phyloP scores from a whole-genome alignment of 78 protist genomes.

The Acrasis kona region DNA sequence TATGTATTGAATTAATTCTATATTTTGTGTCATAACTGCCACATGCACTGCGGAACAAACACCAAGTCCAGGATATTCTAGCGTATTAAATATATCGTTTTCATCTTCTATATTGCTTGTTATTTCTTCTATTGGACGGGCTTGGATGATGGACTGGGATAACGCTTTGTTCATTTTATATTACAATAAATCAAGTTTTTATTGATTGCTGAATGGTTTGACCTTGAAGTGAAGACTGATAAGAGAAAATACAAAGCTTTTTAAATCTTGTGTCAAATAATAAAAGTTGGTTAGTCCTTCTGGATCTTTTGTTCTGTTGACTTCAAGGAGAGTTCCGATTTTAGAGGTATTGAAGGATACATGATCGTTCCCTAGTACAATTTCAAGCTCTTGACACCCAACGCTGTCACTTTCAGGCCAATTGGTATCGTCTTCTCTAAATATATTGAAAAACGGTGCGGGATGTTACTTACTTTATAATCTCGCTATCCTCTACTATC shows the following conservation, averaged over 20 bases:
- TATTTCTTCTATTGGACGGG: too few species aligned
- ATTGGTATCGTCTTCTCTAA: conserved; percentile 82
- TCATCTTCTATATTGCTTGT: too few species aligned
- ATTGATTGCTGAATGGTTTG: not conserved
- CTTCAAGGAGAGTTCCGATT: conserved; percentile 24
- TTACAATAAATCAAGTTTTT: not conserved
- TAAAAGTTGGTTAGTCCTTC: conserved; percentile 91
- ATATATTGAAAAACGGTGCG: conserved; percentile 1
- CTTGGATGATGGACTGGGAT: too few species aligned
- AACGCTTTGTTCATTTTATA: not conserved
- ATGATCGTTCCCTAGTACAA: conserved; percentile 79
- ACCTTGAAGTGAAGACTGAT: conserved; percentile 92
- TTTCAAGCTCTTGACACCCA: conserved; percentile 90
- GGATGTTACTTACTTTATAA: too few species aligned
- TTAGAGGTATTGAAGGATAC: conserved; percentile 66
- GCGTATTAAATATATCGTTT: too few species aligned
- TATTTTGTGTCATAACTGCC: too few species aligned
- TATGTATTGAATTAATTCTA: too few species aligned
- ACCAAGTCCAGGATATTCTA: too few species aligned
- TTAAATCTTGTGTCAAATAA: conserved; percentile 85
- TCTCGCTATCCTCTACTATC: conserved; percentile 81
- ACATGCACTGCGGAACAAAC: too few species aligned
- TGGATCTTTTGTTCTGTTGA: conserved; percentile 67
- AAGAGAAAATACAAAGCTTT: conserved; percentile 84
- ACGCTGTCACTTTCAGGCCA: conserved; percentile 92